A percentile compares a stretch with the other conserved stretches of the same genome.
Conservation (phyloP, 2,329 filamentous ascomycete genomes). For the Verruconis gallopava region DNA sequence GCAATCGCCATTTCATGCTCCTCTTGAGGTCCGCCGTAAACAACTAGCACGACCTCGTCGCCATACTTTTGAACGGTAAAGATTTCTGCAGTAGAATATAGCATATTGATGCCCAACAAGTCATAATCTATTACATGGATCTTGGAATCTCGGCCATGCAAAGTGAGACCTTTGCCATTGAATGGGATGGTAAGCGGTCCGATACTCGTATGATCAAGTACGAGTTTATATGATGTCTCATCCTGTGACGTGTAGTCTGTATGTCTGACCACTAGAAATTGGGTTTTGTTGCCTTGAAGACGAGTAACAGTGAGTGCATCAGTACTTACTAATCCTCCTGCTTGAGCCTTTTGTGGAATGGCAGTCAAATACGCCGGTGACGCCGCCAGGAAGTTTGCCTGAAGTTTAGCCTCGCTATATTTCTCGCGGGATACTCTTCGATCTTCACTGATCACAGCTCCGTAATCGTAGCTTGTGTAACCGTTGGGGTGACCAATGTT, state of each 20-base stretch:
- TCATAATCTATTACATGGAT: conserved; percentile 55
- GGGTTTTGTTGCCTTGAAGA: conserved; percentile 41
- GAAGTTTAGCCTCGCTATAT: conserved; percentile 65
- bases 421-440: conserved; percentile 58
- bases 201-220: conserved; percentile 33
- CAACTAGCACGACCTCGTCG: conserved; percentile 44
- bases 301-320: conserved; percentile 46
- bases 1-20: conserved; percentile 47
- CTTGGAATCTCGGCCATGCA: conserved; percentile 53
- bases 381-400: conserved; percentile 61
- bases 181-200: conserved; percentile 44
- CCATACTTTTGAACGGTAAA: conserved; percentile 54
- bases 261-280: conserved; percentile 55
- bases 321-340: conserved; percentile 25
- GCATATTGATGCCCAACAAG: conserved; percentile 43
- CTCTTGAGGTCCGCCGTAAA: conserved; percentile 52
- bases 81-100: conserved; percentile 59
- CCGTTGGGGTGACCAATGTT: conserved; percentile 56
- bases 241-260: conserved; percentile 46
- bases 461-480: conserved; percentile 47
- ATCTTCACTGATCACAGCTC: conserved; percentile 54
- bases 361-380: conserved; percentile 55
- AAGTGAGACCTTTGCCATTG: conserved; percentile 40
- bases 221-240: conserved; percentile 50
- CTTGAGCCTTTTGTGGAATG: conserved; percentile 16